Base-by-base conservation (phyloP, 2,329 filamentous ascomycete species). In the Raffaelea ambrosiae region DNA sequence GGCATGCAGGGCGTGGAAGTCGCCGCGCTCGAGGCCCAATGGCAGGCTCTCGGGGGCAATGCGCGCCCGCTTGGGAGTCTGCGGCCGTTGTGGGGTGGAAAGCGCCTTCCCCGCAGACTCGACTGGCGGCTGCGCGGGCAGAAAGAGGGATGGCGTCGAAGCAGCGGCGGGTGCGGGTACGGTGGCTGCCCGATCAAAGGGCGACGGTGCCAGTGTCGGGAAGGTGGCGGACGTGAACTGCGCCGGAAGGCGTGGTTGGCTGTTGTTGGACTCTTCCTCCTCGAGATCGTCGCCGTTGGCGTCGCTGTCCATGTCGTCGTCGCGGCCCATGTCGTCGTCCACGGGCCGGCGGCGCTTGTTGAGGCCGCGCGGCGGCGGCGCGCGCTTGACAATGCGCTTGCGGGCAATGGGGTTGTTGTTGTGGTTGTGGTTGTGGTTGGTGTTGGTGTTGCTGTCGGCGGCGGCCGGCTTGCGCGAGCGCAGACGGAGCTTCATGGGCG, bases 41-140 rank as follows among this genome's bases (percentile, higher is more conserved):
- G 79, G 79, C 0, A 83, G 61, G n/a, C 71, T 66, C 55, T 77
- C 76, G 2, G 79, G 79, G 26, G 78, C 78, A 48, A 82, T 73
- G 54, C 77, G 76, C 50, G 73, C 68, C 47, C 79, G 73, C 62
- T 81, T 81, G 1, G 79, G 79, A 9, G 79, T 83, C 40, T 70
- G 67, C 3, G 72, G 74, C 38, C 62, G 59, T 40, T 19, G 40
- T 9, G 26, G 22, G n/a, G 39, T 18, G 29, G 26, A 19, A 16
- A 20, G 16, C n/a, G 20, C 23, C 20, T 11, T 8, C 31, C 20
- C 13, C 31, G 35, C 29, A 14, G 20, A 18, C 3, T 2, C 18
- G n/a, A 29, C 26, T 21, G 20, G 29, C 31, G 29, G 19, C 21
- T 16, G 13, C 5, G 26, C 29, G 4, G 23, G 5, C 19, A 13